phyloP scores from a whole-genome alignment of 371 early-diverging fungal species.

The Choanephora cucurbitarum region DNA sequence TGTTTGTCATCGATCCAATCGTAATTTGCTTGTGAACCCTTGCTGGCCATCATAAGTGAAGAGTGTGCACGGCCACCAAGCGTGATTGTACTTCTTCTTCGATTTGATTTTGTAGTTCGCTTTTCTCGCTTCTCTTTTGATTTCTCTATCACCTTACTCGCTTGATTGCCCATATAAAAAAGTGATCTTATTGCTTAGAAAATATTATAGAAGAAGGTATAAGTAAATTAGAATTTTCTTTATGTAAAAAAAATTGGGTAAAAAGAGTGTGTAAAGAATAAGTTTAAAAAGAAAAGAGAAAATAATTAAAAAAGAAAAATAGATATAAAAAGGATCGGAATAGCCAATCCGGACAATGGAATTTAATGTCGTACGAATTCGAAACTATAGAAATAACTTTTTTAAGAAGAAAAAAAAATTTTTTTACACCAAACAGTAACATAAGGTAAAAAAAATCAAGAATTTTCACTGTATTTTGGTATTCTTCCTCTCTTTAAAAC shows the following conservation, averaged over 20 bases:
- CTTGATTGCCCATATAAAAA: conserved; percentile 50
- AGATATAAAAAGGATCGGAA: conserved; percentile 14
- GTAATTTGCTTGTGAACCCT: conserved; percentile 35
- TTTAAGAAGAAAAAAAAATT: background rate
- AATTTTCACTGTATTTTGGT: too few species aligned
- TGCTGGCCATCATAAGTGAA: conserved; percentile 24
- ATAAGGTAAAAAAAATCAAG: too few species aligned
- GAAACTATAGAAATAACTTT: conserved; percentile 5
- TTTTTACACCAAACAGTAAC: background rate
- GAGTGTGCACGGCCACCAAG: conserved; percentile 28
- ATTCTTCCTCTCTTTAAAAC: too few species aligned
- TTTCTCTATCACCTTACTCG: conserved; percentile 43
- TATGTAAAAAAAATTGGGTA: too few species aligned
- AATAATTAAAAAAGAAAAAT: conserved; percentile 8
- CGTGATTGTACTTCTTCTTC: conserved; percentile 43
- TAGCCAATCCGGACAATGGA: conserved; percentile 28
- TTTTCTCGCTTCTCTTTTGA: conserved; percentile 33
- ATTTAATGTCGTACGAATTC: conserved; percentile 15
- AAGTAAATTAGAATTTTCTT: too few species aligned
- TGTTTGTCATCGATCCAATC: conserved; percentile 49
- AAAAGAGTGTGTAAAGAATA: conserved; percentile 11
- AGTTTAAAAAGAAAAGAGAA: conserved; percentile 11
- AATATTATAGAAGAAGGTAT: too few species aligned
- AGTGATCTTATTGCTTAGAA: too few species aligned
- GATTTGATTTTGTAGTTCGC: conserved; percentile 19